Conservation (phyloP, 75 land plant genomes). For the Cupressus sempervirens region DNA sequence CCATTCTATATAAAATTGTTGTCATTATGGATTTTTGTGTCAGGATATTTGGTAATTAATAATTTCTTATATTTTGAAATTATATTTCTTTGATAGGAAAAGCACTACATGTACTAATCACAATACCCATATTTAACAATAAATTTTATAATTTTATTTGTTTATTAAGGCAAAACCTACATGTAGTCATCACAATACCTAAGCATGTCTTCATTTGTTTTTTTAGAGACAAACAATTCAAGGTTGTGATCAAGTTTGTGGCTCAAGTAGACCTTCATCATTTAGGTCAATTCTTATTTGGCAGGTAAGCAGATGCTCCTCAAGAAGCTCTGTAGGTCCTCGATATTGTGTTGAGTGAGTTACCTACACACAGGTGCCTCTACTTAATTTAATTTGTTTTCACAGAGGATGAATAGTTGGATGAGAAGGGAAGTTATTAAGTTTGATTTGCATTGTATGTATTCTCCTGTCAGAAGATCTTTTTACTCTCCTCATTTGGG, state of each 20-base stretch:
- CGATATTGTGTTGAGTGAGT: conserved; percentile 88
- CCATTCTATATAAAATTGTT: background rate
- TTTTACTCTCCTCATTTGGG: conserved; percentile 92
- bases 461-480: conserved; percentile 90
- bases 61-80: too few relatives aligned
- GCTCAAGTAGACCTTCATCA: conserved; percentile 93
- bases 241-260: conserved; percentile 89
- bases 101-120: too few relatives aligned
- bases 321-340: conserved; percentile 97
- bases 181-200: background rate
- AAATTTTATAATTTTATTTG: background rate
- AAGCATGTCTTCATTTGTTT: background rate
- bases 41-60: too few relatives aligned
- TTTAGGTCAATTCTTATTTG: conserved; percentile 76
- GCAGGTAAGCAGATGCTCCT: conserved; percentile 93
- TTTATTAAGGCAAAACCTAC: background rate
- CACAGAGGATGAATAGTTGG: too few relatives aligned
- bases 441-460: conserved; percentile 34
- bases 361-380: conserved; percentile 82
- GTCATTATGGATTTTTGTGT: background rate
- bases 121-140: background rate
- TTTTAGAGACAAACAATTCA: conserved; percentile 70
- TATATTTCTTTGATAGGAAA: too few relatives aligned
- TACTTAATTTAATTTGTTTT: background rate
- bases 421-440: background rate